Conservation (phyloP, 495 filamentous ascomycete genomes). For the Aspergillus kassunensis region DNA sequence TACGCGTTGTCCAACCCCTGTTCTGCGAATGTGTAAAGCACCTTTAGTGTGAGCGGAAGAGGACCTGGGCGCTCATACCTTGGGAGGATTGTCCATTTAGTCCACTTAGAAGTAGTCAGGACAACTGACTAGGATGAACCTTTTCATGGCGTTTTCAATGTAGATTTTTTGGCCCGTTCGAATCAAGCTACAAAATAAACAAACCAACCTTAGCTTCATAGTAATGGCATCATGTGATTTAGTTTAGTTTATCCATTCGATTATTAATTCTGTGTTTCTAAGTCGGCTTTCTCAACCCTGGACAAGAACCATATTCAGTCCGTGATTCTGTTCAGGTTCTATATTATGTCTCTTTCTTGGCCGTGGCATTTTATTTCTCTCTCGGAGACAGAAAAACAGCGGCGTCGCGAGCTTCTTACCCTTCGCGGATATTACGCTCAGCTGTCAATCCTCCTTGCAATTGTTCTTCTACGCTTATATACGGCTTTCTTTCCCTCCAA, state of each 20-base stretch:
- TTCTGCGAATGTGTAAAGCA: slow-evolving; percentile 6
- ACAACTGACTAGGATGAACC: slow-evolving; percentile 36
- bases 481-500: slow-evolving; percentile 8
- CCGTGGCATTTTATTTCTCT: slow-evolving; percentile 59
- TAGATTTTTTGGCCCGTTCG: slow-evolving; percentile 36
- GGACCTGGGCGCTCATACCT: slow-evolving; percentile 19
- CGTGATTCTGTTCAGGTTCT: too few relatives aligned
- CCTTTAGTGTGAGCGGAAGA: slow-evolving; percentile 17
- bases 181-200: slow-evolving; percentile 19
- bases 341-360: slow-evolving; percentile 42
- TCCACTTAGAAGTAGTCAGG: slow-evolving; percentile 39
- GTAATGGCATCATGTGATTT: slow-evolving; percentile 3
- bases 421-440: slow-evolving; percentile 59
- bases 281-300: neutral
- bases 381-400: slow-evolving; percentile 47
- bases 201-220: slow-evolving; percentile 10
- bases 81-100: slow-evolving; percentile 26
- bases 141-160: slow-evolving; percentile 42
- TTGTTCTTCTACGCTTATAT: slow-evolving; percentile 34
- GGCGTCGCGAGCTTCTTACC: slow-evolving; percentile 55
- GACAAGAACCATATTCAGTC: too few relatives aligned
- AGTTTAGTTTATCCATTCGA: neutral
- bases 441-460: slow-evolving; percentile 51
- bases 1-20: slow-evolving; percentile 3
- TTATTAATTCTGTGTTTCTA: slow-evolving; percentile 2